Evolutionary conservation across 106 monocot species (phyloP).

Genomic region (Acorus calamus): DNA sequence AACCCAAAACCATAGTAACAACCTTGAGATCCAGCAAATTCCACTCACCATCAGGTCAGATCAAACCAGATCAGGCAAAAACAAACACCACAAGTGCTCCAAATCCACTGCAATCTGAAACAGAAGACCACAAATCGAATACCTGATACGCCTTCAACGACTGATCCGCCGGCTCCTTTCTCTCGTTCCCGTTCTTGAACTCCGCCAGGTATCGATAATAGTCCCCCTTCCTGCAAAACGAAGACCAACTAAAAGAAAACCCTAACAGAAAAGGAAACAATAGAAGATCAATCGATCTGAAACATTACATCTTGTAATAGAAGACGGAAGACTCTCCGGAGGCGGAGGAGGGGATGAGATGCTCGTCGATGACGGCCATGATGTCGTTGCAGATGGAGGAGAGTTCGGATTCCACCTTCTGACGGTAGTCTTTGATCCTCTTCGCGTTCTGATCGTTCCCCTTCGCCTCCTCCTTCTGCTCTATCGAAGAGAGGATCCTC

Average conservation of each 20-base stretch:
- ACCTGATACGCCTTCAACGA: constrained; percentile 59
- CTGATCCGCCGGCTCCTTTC: constrained; percentile 39
- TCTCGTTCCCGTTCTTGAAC: constrained; percentile 45
- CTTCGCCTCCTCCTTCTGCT: constrained; percentile 70
- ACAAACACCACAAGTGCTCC: not conserved
- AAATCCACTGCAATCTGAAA: not conserved
- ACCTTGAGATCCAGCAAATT: not conserved
- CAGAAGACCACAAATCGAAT: not conserved
- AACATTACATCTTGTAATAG: constrained; percentile 57
- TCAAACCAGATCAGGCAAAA: not conserved
- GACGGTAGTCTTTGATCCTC: constrained; percentile 44
- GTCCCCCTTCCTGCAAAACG: constrained; percentile 55
- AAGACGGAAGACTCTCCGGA: constrained; percentile 47
- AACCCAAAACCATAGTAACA: too few species aligned
- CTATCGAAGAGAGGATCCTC: constrained; percentile 64
- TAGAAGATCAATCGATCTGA: not conserved
- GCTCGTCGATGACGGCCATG: constrained; percentile 42
- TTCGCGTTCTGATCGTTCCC: constrained; percentile 46
- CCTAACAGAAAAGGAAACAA: not conserved
- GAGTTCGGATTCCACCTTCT: constrained; percentile 60
- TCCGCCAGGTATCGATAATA: constrained; percentile 69
- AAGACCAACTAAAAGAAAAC: not conserved
- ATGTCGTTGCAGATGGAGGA: constrained; percentile 42
- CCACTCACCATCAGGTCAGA: not conserved
- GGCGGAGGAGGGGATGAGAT: constrained; percentile 43